Conservation (phyloP, 352 stramenopile genomes). For the Pythium vanterpoolii region DNA sequence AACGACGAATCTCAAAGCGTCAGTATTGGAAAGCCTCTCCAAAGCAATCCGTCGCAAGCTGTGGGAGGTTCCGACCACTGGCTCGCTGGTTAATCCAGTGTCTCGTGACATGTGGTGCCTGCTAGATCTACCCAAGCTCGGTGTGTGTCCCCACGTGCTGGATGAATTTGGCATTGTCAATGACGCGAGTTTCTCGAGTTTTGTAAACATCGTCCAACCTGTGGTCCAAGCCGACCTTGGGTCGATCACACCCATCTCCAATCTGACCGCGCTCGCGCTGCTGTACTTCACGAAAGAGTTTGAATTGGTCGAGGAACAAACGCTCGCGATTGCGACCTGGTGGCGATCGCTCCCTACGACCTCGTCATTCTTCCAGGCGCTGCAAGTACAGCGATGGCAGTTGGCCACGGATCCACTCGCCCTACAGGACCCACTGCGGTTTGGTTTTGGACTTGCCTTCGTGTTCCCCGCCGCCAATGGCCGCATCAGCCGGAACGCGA, state of each 20-base stretch:
- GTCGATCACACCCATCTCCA: constrained; percentile 27
- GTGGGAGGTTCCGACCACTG: constrained; percentile 34
- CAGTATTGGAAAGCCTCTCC: constrained; percentile 12
- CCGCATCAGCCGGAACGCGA: constrained; percentile 24
- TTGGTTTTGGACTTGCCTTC: constrained; percentile 41
- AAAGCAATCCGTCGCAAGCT: constrained; percentile 31
- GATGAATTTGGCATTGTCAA: constrained; percentile 37
- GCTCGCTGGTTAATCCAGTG: constrained; percentile 46
- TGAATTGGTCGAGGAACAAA: constrained; percentile 25
- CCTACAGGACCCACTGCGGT: constrained; percentile 32
- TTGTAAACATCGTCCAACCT: constrained; percentile 33
- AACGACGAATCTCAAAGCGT: neutral
- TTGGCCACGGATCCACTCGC: constrained; percentile 5
- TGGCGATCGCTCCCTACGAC: constrained; percentile 30
- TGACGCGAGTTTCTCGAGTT: constrained; percentile 22
- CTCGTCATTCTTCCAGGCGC: constrained; percentile 46
- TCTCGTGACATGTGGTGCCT: constrained; percentile 48
- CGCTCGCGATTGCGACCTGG: constrained; percentile 37
- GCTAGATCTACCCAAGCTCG: constrained; percentile 16
- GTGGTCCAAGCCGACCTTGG: constrained; percentile 20
- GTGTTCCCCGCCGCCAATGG: constrained; percentile 34
- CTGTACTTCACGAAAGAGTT: constrained; percentile 35
- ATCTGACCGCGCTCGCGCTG: constrained; percentile 39
- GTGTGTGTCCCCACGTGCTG: constrained; percentile 32
- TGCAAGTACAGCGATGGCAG: constrained; percentile 41